phyloP scores from a whole-genome alignment of 176 grass and related monocot genomes.

The Bolboschoenus planiculmis region DNA sequence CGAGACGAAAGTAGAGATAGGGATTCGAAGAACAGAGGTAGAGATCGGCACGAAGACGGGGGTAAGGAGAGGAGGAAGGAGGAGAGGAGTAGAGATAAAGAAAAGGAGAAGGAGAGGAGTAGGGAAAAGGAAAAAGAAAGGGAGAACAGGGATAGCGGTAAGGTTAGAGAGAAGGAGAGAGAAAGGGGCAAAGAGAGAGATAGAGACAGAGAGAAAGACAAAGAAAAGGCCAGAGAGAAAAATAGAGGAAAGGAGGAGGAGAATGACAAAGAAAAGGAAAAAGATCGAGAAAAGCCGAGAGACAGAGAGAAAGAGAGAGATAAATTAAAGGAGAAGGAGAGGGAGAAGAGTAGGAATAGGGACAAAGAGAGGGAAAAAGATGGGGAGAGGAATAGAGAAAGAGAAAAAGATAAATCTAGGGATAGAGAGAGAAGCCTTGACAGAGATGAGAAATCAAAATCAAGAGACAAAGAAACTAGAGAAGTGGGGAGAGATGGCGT shows the following conservation, averaged over 20 bases:
- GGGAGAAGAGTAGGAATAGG: conserved; percentile 43
- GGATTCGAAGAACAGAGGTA: conserved; percentile 53
- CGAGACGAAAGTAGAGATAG: conserved; percentile 31
- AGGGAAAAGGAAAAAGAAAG: conserved; percentile 34
- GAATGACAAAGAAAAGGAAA: conserved; percentile 46
- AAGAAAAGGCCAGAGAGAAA: conserved; percentile 25
- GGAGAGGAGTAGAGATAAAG: conserved; percentile 36
- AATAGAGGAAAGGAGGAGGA: conserved; percentile 28
- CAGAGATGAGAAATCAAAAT: conserved; percentile 26
- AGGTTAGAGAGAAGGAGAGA: conserved; percentile 27
- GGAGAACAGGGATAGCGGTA: conserved; percentile 33
- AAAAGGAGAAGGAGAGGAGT: conserved; percentile 17
- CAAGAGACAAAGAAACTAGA: conserved; percentile 15
- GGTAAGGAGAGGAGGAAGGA: conserved; percentile 40
- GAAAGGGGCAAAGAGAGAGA: conserved; percentile 35
- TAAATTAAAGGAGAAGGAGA: conserved; percentile 25
- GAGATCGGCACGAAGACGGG: conserved; percentile 36
- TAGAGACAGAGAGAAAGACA: conserved; percentile 39
- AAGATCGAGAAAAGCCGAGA: conserved; percentile 22
- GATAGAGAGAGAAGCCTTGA: conserved; percentile 39
- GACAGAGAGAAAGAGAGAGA: conserved; percentile 11
- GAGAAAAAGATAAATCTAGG: conserved; percentile 43
- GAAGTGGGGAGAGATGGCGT: neutral
- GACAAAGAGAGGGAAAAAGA: conserved; percentile 28
- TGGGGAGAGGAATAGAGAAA: conserved; percentile 39